Evolutionary conservation across 441 rosid genomes (phyloP).

Genomic region (Codiaeum variegatum): DNA sequence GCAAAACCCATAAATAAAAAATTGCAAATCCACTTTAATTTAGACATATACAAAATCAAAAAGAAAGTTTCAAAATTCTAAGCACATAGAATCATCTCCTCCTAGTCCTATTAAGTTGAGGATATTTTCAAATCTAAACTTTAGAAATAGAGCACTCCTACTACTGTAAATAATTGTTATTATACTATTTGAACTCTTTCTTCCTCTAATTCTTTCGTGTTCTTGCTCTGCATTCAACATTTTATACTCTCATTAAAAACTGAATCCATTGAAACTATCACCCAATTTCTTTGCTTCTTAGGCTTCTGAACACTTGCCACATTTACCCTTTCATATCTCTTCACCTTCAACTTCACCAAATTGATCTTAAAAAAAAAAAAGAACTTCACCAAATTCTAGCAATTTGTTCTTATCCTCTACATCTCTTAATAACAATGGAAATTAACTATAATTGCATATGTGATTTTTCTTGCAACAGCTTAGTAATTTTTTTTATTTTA

Average conservation of each 20-base stretch:
- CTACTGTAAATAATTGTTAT: slow-evolving; percentile 30
- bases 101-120: slow-evolving; percentile 16
- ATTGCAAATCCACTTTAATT: no score
- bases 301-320: slow-evolving; percentile 30
- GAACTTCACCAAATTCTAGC: no score
- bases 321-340: slow-evolving; percentile 48
- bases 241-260: slow-evolving; percentile 6
- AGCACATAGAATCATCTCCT: slow-evolving; percentile 11
- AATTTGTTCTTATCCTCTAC: no score
- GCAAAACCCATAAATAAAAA: no score
- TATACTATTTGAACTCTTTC: not conserved
- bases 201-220: slow-evolving; percentile 2
- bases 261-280: slow-evolving; percentile 35
- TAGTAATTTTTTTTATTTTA: no score
- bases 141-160: slow-evolving; percentile 30
- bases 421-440: no score
- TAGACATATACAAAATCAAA: not conserved
- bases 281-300: slow-evolving; percentile 27
- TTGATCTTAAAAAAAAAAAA: no score
- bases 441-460: no score
- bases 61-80: not conserved
- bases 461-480: no score
- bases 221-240: not conserved
- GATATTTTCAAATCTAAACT: slow-evolving; percentile 27
- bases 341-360: slow-evolving; percentile 55